phyloP scores from a whole-genome alignment of 1,139 yeast species.

The Keqinozyma sinolaborantium region DNA sequence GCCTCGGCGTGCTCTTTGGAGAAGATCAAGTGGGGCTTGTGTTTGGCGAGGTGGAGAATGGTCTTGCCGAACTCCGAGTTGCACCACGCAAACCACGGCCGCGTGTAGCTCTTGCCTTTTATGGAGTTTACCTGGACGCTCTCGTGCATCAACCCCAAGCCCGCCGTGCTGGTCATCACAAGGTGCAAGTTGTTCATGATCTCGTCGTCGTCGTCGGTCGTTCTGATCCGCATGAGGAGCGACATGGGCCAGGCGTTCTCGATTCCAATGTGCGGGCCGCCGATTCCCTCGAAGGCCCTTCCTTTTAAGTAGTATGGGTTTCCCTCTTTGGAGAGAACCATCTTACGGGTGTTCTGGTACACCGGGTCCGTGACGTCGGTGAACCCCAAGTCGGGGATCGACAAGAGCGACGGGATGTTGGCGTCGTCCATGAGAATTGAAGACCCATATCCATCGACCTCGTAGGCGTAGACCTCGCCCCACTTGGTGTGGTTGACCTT shows the following conservation, averaged over 20 bases:
- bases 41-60: slow-evolving; percentile 65
- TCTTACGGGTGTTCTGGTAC: slow-evolving; percentile 74
- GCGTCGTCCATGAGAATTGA: slow-evolving; percentile 83
- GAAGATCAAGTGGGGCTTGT: slow-evolving; percentile 73
- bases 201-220: slow-evolving; percentile 69
- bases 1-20: slow-evolving; percentile 31
- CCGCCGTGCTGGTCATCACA: slow-evolving; percentile 62
- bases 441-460: slow-evolving; percentile 86
- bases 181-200: slow-evolving; percentile 47
- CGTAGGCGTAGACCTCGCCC: slow-evolving; percentile 84
- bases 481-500: slow-evolving; percentile 61
- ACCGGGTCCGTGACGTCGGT: slow-evolving; percentile 47
- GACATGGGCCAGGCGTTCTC: slow-evolving; percentile 92
- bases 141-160: slow-evolving; percentile 83
- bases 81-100: slow-evolving; percentile 95
- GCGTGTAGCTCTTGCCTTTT: slow-evolving; percentile 47
- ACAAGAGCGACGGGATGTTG: slow-evolving; percentile 75
- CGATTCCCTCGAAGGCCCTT: slow-evolving; percentile 64
- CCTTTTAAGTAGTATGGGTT: slow-evolving; percentile 79
- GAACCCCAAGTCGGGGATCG: slow-evolving; percentile 81
- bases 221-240: slow-evolving; percentile 66
- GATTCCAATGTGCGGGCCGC: slow-evolving; percentile 89
- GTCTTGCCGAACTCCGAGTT: slow-evolving; percentile 89
- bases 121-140: slow-evolving; percentile 63
- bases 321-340: slow-evolving; percentile 67